phyloP scores from a whole-genome alignment of 495 filamentous ascomycete species.

The Penicillium cinerascens region DNA sequence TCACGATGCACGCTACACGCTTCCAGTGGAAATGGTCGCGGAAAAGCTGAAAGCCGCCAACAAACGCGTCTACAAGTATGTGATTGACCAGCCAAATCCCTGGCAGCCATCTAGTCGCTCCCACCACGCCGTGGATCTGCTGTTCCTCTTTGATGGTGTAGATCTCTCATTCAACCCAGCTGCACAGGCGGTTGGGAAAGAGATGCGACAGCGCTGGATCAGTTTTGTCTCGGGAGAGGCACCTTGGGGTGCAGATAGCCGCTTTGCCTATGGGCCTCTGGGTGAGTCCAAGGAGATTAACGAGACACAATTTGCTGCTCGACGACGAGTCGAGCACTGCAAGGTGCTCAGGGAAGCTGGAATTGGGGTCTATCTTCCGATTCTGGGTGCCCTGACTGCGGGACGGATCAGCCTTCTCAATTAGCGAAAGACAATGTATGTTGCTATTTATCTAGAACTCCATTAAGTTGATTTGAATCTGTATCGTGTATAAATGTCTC shows the following conservation, averaged over 20 bases:
- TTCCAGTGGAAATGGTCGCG: constrained; percentile 34
- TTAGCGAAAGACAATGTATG: constrained; percentile 13
- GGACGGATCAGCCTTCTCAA: constrained; percentile 40
- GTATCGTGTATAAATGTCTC: no score
- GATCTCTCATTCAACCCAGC: constrained; percentile 32
- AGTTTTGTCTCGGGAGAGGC: constrained; percentile 28
- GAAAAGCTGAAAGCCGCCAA: constrained; percentile 26
- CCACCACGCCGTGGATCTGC: constrained; percentile 45
- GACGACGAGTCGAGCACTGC: constrained; percentile 28
- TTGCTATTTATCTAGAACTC: no score
- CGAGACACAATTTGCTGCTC: constrained; percentile 28
- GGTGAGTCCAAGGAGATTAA: constrained; percentile 35
- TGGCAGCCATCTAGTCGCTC: constrained; percentile 40
- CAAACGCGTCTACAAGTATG: constrained; percentile 37
- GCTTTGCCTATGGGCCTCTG: constrained; percentile 35
- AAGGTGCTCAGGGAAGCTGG: constrained; percentile 30
- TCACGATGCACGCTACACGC: constrained; percentile 32
- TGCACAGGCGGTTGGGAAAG: constrained; percentile 27
- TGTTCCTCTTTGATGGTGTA: constrained; percentile 38
- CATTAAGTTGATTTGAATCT: no score
- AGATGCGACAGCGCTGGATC: constrained; percentile 37
- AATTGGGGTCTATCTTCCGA: constrained; percentile 30
- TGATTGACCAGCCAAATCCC: constrained; percentile 43
- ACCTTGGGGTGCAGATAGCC: constrained; percentile 27
- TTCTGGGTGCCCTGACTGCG: constrained; percentile 31